Evolutionary conservation across 1,139 yeast genomes (phyloP).

Genomic region (Eremothecium gossypii): DNA sequence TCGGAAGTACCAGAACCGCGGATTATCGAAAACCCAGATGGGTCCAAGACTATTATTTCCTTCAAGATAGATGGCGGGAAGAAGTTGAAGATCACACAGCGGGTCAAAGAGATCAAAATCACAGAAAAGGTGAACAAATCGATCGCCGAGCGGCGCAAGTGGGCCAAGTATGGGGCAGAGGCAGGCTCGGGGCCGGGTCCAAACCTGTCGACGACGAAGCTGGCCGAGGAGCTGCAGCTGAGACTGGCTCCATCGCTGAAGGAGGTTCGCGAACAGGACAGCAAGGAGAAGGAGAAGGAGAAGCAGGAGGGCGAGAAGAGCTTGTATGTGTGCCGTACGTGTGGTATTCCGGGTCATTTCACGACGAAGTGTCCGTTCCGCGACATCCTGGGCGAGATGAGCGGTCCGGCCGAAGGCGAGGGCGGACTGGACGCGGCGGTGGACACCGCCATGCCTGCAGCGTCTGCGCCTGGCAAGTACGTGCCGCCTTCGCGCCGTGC

Average conservation of each 20-base stretch:
- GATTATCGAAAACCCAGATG: slow-evolving; percentile 70
- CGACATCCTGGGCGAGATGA: slow-evolving; percentile 62
- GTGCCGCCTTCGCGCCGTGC: slow-evolving; percentile 62
- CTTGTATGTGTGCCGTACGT: slow-evolving; percentile 67
- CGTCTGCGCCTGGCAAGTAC: slow-evolving; percentile 37
- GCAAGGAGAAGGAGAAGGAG: slow-evolving; percentile 50
- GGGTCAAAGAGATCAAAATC: slow-evolving; percentile 64
- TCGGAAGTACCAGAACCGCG: slow-evolving; percentile 54
- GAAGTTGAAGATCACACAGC: slow-evolving; percentile 81
- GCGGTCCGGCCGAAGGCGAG: slow-evolving; percentile 31
- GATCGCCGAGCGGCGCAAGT: slow-evolving; percentile 62
- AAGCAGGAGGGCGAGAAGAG: slow-evolving; percentile 41
- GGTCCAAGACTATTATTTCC: slow-evolving; percentile 80
- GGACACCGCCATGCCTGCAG: slow-evolving; percentile 30
- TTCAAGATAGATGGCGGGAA: slow-evolving; percentile 74
- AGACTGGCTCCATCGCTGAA: slow-evolving; percentile 67
- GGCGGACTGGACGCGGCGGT: slow-evolving; percentile 34
- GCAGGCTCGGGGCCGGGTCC: slow-evolving; percentile 74
- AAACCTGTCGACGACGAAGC: slow-evolving; percentile 77
- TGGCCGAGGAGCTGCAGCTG: slow-evolving; percentile 73
- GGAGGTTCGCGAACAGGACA: slow-evolving; percentile 54
- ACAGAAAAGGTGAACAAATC: slow-evolving; percentile 74
- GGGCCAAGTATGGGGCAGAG: slow-evolving; percentile 82
- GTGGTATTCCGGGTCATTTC: slow-evolving; percentile 84
- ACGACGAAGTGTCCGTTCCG: slow-evolving; percentile 94